Conservation (phyloP, 352 stramenopile genomes). For the Phytophthora hybrid region DNA sequence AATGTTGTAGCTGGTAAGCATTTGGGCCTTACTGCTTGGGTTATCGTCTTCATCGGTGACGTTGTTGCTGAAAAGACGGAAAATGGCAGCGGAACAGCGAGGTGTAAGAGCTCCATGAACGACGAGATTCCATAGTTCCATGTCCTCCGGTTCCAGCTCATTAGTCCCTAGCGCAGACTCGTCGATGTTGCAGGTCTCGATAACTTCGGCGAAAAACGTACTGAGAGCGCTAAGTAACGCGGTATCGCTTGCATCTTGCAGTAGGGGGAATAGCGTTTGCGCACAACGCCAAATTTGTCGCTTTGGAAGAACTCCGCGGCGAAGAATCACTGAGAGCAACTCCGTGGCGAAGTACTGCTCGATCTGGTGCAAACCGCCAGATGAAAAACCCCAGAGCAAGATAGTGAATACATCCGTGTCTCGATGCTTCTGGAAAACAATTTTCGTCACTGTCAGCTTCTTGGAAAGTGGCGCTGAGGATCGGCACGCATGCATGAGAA, state of each 20-base stretch:
- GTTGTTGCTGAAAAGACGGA: conserved; percentile 59
- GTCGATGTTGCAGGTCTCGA: conserved; percentile 67
- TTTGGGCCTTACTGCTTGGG: conserved; percentile 46
- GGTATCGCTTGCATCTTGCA: conserved; percentile 46
- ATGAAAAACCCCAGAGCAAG: conserved; percentile 42
- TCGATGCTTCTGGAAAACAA: conserved; percentile 32
- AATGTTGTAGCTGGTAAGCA: conserved; percentile 76
- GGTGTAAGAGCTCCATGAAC: conserved; percentile 51
- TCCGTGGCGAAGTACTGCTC: conserved; percentile 78
- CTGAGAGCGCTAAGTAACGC: conserved; percentile 61
- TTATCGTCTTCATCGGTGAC: conserved; percentile 20
- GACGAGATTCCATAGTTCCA: conserved; percentile 63
- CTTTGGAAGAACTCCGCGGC: conserved; percentile 59
- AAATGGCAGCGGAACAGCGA: conserved; percentile 43
- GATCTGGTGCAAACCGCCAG: conserved; percentile 43
- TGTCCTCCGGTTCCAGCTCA: conserved; percentile 29
- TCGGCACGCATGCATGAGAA: conserved; percentile 70
- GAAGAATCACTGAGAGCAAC: conserved; percentile 68
- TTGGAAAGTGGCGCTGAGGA: conserved; percentile 72
- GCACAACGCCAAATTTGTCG: conserved; percentile 61
- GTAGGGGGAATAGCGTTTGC: conserved; percentile 54
- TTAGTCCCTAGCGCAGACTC: conserved; percentile 34
- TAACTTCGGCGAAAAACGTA: conserved; percentile 71
- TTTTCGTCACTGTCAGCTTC: conserved; percentile 53
- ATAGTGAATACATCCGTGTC: conserved; percentile 58